These are phyloP conservation scores for Vararia minispora DNA, from an alignment of 768 basidiomycete genomes.

Conservation along the genomic window DNA sequence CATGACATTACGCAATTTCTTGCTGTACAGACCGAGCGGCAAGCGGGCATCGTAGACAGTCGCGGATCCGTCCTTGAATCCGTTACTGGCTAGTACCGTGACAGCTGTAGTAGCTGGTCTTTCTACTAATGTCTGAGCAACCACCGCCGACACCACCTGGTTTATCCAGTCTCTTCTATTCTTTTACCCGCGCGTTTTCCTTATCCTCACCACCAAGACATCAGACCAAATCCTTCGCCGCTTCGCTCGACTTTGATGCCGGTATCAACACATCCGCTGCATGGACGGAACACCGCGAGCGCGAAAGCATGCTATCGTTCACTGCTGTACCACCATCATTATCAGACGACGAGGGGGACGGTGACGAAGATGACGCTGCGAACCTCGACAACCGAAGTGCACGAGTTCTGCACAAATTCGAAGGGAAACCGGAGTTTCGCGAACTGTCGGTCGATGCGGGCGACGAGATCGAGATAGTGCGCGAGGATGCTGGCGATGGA, in stretches of 20 bases:
- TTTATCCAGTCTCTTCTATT: conserved; percentile 4
- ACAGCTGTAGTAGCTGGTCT: too few species aligned
- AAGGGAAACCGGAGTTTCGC: conserved; percentile 64
- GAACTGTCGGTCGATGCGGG: conserved; percentile 63
- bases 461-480: conserved; percentile 58
- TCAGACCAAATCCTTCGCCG: conserved; percentile 1
- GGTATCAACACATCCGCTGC: conserved; percentile 70
- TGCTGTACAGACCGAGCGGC: too few species aligned
- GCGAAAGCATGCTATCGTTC: conserved; percentile 16
- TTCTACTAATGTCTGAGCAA: too few species aligned
- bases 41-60: too few species aligned
- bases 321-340: conserved; percentile 26
- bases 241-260: conserved; percentile 47
- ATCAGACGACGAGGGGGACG: conserved; percentile 40
- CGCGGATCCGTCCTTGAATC: too few species aligned
- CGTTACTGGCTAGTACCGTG: too few species aligned
- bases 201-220: conserved; percentile 5
- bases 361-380: conserved; percentile 21
- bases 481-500: conserved; percentile 62
- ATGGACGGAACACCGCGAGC: conserved; percentile 57
- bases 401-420: conserved; percentile 62
- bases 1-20: too few species aligned
- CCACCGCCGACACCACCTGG: conserved; percentile 10
- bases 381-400: conserved; percentile 36
- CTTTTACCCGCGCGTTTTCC: conserved; percentile 5